Evolutionary conservation across 1,284 basidiomycete species (phyloP).

Genomic region (Ganoderma lingzhi): DNA sequence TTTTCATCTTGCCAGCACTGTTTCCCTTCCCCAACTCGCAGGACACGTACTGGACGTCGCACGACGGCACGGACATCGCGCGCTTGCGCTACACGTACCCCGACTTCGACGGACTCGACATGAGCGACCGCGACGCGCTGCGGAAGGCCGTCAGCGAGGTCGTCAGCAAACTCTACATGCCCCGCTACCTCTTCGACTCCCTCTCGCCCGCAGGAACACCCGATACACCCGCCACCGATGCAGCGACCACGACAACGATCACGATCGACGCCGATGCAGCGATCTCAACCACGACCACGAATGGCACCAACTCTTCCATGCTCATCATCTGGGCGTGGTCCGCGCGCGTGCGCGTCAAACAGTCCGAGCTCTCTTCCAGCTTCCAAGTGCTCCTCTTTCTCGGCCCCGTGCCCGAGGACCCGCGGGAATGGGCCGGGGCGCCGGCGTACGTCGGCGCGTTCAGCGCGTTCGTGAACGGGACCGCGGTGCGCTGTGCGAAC

Average conservation of each 20-base stretch:
- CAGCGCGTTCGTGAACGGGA: slow-evolving; percentile 48
- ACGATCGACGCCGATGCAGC: not conserved
- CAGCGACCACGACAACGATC: not conserved
- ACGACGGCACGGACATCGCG: slow-evolving; percentile 21
- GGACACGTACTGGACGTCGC: slow-evolving; percentile 42
- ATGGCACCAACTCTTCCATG: not conserved
- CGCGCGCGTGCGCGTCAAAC: slow-evolving; percentile 48
- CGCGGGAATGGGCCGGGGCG: slow-evolving; percentile 43
- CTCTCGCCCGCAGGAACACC: not conserved
- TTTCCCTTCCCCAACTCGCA: slow-evolving; percentile 43
- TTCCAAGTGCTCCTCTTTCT: slow-evolving; percentile 53
- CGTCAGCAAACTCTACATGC: slow-evolving; percentile 37
- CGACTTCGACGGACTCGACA: slow-evolving; percentile 50
- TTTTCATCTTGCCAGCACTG: slow-evolving; percentile 32
- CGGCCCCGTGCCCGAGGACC: slow-evolving; percentile 45
- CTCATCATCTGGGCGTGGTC: slow-evolving; percentile 46
- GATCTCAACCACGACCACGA: not conserved
- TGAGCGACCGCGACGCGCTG: slow-evolving; percentile 40
- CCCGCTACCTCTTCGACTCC: not conserved
- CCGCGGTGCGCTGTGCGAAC: slow-evolving; percentile 22
- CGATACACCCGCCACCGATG: not conserved
- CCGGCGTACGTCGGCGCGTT: slow-evolving; percentile 47
- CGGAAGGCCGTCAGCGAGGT: slow-evolving; percentile 41
- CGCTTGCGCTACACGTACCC: slow-evolving; percentile 54
- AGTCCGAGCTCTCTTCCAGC: slow-evolving; percentile 49